Base-by-base conservation (phyloP, 2,329 filamentous ascomycete species). In the Dactylonectria estremocensis region DNA sequence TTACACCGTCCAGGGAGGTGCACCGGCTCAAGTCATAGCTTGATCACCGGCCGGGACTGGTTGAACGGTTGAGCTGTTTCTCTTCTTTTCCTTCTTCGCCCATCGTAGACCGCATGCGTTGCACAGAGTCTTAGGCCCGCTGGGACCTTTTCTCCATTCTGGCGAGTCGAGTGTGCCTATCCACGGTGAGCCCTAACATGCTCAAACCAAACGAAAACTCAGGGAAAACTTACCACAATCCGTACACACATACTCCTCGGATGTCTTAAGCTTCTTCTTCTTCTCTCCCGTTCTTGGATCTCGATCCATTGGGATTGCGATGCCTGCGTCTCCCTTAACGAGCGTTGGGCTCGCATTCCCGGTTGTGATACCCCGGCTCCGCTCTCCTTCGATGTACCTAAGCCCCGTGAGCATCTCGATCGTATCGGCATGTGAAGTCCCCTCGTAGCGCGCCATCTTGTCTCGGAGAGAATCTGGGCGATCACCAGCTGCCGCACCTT, bases 121-220 rank as follows among this genome's bases (percentile, higher is more conserved):
- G 82, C 95, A 98, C 13, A 98, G 84, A 9, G 95, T 98, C 81
- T 98, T 98, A 1, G 95, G 95, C 2, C 95, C 95, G 69, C 90
- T 94, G 0, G 95, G 95, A 0, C 95, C 95, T 80, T 97, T 98
- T 69, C 95, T 88, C 95, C 95, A 98, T 84, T 98, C 95, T 0
- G 95, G 95, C 16, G 94, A 97, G 77, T 98, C 95, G 46, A 97
- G 87, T 0, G 94, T 98, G 37, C 89, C 89, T 91, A 68, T 16
- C 65, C 37, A 48, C 33, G 9, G 40, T 77, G 37, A 77, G 69
- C 22, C 59, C 52, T 52, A 20, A 56, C 45, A 53, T 53, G 49
- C 53, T 28, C 54, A 37, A n/a, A 43, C 24, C 37, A 49, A 48
- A 52, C 16, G 14, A 56, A 49, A 46, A 55, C 43, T 22, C 33